Percentiles rank a stretch among this genome's conserved stretches.
These are phyloP conservation scores for Colletotrichum melonis DNA, from an alignment of 2,329 filamentous ascomycete species.

Conservation along the genomic window DNA sequence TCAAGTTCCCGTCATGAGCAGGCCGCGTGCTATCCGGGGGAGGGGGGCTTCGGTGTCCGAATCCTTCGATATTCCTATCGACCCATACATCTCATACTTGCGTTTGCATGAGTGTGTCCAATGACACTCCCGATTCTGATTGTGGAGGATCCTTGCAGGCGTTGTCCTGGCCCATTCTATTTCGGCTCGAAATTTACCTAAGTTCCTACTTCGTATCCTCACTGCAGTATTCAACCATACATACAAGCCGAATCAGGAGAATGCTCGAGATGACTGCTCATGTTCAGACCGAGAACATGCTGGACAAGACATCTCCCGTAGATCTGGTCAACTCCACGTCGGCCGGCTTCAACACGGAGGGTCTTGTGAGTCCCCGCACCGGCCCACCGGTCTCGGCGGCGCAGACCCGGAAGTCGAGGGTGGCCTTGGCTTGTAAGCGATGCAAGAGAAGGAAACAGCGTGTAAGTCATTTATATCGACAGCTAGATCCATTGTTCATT, in stretches of 20 bases:
- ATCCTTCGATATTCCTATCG: background rate
- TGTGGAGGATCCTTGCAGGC: background rate
- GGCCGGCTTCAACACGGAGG: conserved; percentile 12
- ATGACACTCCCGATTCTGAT: background rate
- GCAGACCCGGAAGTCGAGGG: conserved; percentile 37
- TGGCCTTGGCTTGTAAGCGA: conserved; percentile 41
- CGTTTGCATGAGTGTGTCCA: background rate
- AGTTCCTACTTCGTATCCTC: background rate
- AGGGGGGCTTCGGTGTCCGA: background rate
- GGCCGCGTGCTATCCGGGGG: background rate
- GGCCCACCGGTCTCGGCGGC: background rate
- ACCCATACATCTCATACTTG: background rate
- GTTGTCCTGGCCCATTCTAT: background rate
- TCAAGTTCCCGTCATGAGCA: background rate
- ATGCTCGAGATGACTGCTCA: background rate
- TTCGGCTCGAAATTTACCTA: conserved; percentile 27
- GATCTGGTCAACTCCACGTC: background rate
- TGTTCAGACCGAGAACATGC: conserved; percentile 7
- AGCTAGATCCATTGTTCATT: background rate
- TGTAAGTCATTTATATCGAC: conserved; percentile 13
- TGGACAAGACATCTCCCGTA: background rate
- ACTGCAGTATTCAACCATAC: background rate
- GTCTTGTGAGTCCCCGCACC: conserved; percentile 29
- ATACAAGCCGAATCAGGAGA: background rate
- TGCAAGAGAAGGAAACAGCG: conserved; percentile 43